These are phyloP conservation scores for Lignosus rhinocerotis DNA, from an alignment of 1,284 basidiomycete species.

Conservation along the genomic window DNA sequence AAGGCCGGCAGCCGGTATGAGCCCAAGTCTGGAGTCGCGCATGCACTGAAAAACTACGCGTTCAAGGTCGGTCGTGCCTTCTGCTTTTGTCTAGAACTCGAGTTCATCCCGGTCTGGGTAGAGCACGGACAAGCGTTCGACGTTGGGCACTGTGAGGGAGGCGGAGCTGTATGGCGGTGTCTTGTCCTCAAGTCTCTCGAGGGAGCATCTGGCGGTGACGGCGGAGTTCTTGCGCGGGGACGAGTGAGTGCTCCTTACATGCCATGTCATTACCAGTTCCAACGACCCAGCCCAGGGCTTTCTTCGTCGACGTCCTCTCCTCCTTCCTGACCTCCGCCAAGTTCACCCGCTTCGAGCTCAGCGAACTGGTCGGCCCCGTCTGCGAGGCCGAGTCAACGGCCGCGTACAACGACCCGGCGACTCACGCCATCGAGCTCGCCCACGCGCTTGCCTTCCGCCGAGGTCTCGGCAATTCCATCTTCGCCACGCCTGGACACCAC, in stretches of 20 bases:
- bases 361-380: slow-evolving; percentile 82
- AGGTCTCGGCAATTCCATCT: slow-evolving; percentile 88
- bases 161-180: slow-evolving; percentile 94
- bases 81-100: not conserved
- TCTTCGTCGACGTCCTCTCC: slow-evolving; percentile 86
- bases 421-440: slow-evolving; percentile 77
- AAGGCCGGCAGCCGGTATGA: slow-evolving; percentile 91
- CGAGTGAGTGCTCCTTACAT: slow-evolving; percentile 69
- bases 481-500: slow-evolving; percentile 69
- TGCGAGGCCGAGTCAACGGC: slow-evolving; percentile 70
- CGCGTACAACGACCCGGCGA: slow-evolving; percentile 63
- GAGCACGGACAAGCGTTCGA: slow-evolving; percentile 85
- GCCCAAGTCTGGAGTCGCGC: slow-evolving; percentile 83
- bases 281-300: slow-evolving; percentile 52
- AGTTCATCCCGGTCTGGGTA: slow-evolving; percentile 31
- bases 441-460: slow-evolving; percentile 89
- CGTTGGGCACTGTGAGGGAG: slow-evolving; percentile 90
- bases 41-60: slow-evolving; percentile 93
- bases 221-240: slow-evolving; percentile 96
- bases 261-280: slow-evolving; percentile 1
- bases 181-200: slow-evolving; percentile 81
- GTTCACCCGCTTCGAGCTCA: slow-evolving; percentile 84
- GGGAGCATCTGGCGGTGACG: slow-evolving; percentile 87
- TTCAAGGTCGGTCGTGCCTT: slow-evolving; percentile 73
- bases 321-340: slow-evolving; percentile 82